These are phyloP conservation scores for Abrus precatorius DNA, from an alignment of 306 rosid genomes.

Conservation along the genomic window DNA sequence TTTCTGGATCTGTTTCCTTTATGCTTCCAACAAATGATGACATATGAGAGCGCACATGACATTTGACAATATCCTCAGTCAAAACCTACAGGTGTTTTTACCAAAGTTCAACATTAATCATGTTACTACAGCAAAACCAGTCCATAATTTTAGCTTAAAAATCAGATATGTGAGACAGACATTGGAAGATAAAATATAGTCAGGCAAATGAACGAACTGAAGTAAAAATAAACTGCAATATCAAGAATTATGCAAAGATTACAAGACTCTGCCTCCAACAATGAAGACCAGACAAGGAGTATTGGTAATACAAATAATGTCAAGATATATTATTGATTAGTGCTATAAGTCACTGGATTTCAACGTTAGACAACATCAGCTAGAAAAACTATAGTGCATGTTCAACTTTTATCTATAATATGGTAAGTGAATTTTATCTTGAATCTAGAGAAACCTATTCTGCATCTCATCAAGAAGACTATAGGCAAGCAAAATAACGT, in stretches of 20 bases:
- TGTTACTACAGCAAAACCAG: conserved; percentile 16
- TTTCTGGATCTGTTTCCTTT: conserved; percentile 48
- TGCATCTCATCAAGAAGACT: conserved; percentile 17
- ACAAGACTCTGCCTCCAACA: conserved; percentile 31
- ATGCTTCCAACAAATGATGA: conserved; percentile 58
- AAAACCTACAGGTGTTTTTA: conserved; percentile 65
- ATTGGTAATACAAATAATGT: neutral
- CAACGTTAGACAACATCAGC: conserved; percentile 28
- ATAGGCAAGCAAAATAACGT: conserved; percentile 12
- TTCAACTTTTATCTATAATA: neutral
- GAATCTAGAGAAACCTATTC: conserved; percentile 22
- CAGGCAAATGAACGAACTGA: conserved; percentile 11
- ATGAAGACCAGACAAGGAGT: conserved; percentile 20
- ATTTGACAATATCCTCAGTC: conserved; percentile 79
- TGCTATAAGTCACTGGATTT: conserved; percentile 5
- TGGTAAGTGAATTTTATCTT: conserved; percentile 7
- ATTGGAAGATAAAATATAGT: conserved; percentile 17
- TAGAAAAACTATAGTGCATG: conserved; percentile 22
- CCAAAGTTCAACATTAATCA: conserved; percentile 22
- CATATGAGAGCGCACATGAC: conserved; percentile 77
- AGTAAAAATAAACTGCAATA: conserved; percentile 32
- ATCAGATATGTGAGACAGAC: conserved; percentile 2
- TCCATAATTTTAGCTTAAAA: conserved; percentile 37
- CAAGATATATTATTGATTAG: neutral
- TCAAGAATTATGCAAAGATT: conserved; percentile 22